These are phyloP conservation scores for Viola odorata DNA, from an alignment of 345 rosid genomes.

Conservation along the genomic window DNA sequence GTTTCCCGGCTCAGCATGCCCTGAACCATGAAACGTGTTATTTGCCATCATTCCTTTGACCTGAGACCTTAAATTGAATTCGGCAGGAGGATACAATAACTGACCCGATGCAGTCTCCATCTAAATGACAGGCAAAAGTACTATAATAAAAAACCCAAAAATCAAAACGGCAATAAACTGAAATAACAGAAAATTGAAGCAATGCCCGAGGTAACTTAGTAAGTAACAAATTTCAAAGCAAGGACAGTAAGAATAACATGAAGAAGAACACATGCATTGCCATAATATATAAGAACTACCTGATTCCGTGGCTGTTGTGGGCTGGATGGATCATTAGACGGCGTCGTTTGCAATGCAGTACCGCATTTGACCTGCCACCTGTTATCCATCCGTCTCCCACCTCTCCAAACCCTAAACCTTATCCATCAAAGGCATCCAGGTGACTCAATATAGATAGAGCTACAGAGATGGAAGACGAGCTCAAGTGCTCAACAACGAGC, in stretches of 20 bases:
- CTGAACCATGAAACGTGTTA: slow-evolving; percentile 11
- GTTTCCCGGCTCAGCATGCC: slow-evolving; percentile 21
- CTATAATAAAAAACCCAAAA: slow-evolving; percentile 2
- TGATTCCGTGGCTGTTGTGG: slow-evolving; percentile 33
- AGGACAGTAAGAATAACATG: neutral
- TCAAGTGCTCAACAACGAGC: neutral
- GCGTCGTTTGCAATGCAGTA: slow-evolving; percentile 23
- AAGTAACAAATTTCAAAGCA: neutral
- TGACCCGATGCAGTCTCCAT: slow-evolving; percentile 22
- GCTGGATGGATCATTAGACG: slow-evolving; percentile 21
- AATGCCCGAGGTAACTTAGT: neutral
- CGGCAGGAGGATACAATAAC: slow-evolving; percentile 17
- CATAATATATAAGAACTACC: slow-evolving; percentile 8
- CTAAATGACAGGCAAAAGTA: slow-evolving; percentile 11
- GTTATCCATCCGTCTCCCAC: slow-evolving; percentile 25
- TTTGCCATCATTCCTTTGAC: slow-evolving; percentile 24
- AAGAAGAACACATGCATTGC: slow-evolving; percentile 1
- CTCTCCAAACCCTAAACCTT: slow-evolving; percentile 19
- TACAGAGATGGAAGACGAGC: neutral
- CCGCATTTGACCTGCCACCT: slow-evolving; percentile 35
- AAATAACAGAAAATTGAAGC: neutral
- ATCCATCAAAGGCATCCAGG: slow-evolving; percentile 17
- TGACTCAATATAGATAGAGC: no score
- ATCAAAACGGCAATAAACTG: no score
- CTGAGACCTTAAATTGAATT: slow-evolving; percentile 24